Conservation (phyloP, 1,284 basidiomycete species). For the Lentinus polychrous region DNA sequence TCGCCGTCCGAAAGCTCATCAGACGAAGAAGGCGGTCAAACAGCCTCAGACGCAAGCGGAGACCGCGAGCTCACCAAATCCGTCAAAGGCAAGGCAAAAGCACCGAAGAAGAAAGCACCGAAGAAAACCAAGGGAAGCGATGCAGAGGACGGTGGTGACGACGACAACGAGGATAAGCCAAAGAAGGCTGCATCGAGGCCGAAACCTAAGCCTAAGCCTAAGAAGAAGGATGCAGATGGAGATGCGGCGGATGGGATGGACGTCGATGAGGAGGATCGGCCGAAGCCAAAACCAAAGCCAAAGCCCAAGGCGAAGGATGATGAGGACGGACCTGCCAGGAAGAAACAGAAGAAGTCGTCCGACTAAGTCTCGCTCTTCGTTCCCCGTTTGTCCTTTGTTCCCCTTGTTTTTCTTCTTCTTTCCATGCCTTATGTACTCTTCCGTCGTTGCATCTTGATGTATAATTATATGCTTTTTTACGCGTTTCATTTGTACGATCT, state of each 20-base stretch:
- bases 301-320: constrained; percentile 42
- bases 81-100: constrained; percentile 35
- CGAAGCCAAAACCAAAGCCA: constrained; percentile 36
- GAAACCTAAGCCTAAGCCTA: constrained; percentile 41
- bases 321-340: constrained; percentile 58
- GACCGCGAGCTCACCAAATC: constrained; percentile 54
- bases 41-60: constrained; percentile 76
- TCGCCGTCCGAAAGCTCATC: constrained; percentile 76
- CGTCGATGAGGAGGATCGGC: constrained; percentile 31
- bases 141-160: constrained; percentile 30
- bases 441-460: too few species aligned
- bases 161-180: constrained; percentile 30
- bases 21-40: constrained; percentile 64
- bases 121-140: constrained; percentile 31
- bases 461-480: too few species aligned
- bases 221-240: constrained; percentile 31
- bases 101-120: constrained; percentile 34
- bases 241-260: constrained; percentile 20
- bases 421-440: too few species aligned
- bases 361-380: constrained; percentile 16
- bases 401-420: background rate
- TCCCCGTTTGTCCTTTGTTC: background rate
- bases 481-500: too few species aligned
- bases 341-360: constrained; percentile 50
- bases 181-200: constrained; percentile 27